These are phyloP conservation scores for Auricularia sp. DNA, from an alignment of 768 basidiomycete genomes.

Conservation along the genomic window DNA sequence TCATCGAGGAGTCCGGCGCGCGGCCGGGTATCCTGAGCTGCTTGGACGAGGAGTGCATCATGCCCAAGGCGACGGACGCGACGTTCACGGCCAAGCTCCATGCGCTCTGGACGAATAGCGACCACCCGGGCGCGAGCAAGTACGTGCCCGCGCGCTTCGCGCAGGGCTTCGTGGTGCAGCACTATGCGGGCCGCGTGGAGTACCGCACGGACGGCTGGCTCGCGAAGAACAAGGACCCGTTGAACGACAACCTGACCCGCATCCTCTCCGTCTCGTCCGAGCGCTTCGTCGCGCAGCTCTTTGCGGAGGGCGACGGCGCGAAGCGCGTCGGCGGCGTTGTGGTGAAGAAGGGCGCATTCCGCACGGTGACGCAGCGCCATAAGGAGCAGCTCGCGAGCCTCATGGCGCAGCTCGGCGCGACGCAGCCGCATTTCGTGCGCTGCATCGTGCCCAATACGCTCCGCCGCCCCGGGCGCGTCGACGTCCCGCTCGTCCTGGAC, in stretches of 20 bases:
- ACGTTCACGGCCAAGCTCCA: conserved; percentile 93
- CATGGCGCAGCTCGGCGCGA: conserved; percentile 83
- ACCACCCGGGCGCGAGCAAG: conserved; percentile 70
- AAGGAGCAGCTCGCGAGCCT: conserved; percentile 89
- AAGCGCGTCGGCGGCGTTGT: conserved; percentile 30
- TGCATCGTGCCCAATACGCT: conserved; percentile 92
- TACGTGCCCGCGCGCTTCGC: conserved; percentile 83
- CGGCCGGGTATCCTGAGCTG: conserved; percentile 82
- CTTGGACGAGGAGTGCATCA: conserved; percentile 97
- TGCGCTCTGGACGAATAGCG: conserved; percentile 55
- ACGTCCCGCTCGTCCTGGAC: conserved; percentile 90
- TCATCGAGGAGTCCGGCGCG: conserved; percentile 71
- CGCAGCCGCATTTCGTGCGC: conserved; percentile 95
- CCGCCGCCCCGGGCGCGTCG: conserved; percentile 86
- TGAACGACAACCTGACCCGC: conserved; percentile 90
- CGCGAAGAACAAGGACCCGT: conserved; percentile 98
- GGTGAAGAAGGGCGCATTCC: conserved; percentile 92
- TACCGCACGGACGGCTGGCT: conserved; percentile 95
- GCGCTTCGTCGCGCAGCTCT: conserved; percentile 70
- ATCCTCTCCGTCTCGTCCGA: conserved; percentile 78
- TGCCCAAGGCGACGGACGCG: conserved; percentile 94
- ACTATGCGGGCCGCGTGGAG: conserved; percentile 95
- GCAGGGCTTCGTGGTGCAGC: conserved; percentile 80
- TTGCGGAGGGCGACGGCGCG: conserved; percentile 56
- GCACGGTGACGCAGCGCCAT: conserved; percentile 91